Percentiles rank a stretch among this genome's conserved stretches.
Conservation (phyloP, 1,284 basidiomycete genomes). For the Ustanciosporium gigantosporum region DNA sequence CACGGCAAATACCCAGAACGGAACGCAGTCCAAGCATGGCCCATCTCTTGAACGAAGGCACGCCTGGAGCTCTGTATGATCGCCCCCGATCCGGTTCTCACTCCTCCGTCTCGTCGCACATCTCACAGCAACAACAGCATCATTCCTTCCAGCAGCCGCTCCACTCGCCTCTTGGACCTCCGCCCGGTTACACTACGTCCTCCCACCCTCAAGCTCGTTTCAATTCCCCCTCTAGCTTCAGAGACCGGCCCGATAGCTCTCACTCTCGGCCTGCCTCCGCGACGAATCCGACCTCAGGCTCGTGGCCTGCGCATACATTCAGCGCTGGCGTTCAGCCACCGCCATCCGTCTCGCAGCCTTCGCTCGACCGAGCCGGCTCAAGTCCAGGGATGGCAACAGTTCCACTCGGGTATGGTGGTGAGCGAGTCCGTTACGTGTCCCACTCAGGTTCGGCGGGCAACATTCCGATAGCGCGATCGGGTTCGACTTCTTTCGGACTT, state of each 20-base stretch:
- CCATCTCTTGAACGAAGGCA: conserved; percentile 36
- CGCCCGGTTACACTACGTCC: too few species aligned
- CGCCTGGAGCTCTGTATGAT: conserved; percentile 31
- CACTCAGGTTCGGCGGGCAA: conserved; percentile 10
- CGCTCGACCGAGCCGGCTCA: conserved; percentile 20
- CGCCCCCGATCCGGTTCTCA: conserved; percentile 33
- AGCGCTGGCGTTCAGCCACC: too few species aligned
- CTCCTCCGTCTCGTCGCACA: conserved; percentile 32
- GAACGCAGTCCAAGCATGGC: conserved; percentile 45
- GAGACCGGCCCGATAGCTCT: too few species aligned
- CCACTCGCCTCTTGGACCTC: conserved; percentile 13
- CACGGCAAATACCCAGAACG: conserved; percentile 10
- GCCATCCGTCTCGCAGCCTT: too few species aligned
- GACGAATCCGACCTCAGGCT: too few species aligned
- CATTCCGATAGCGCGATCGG: conserved; percentile 11
- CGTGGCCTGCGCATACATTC: too few species aligned
- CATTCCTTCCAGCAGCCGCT: conserved; percentile 5
- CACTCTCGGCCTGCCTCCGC: too few species aligned
- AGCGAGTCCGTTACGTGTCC: conserved; percentile 10
- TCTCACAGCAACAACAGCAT: conserved; percentile 16
- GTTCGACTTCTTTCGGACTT: conserved; percentile 12
- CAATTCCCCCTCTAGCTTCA: too few species aligned
- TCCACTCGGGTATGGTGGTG: conserved; percentile 7
- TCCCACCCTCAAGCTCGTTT: too few species aligned
- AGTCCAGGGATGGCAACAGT: conserved; percentile 17